Conservation (phyloP, 2,329 filamentous ascomycete species). For the Paecilomyces sp. region DNA sequence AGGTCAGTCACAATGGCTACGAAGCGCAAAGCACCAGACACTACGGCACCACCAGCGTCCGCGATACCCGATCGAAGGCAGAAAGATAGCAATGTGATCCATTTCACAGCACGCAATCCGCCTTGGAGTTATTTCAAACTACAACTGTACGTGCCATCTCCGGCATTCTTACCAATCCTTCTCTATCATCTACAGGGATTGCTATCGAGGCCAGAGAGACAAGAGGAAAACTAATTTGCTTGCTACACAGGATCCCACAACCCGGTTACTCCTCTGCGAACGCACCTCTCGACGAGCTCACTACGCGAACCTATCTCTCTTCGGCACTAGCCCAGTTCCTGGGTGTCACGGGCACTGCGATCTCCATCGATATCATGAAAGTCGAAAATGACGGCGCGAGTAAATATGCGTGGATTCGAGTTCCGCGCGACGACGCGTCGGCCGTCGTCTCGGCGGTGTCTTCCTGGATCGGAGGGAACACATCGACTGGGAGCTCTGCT, state of each 20-base stretch:
- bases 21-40: neutral
- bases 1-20: neutral
- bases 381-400: slow-evolving; percentile 13
- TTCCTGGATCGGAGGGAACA: slow-evolving; percentile 36
- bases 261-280: slow-evolving; percentile 11
- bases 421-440: slow-evolving; percentile 37
- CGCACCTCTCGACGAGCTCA: slow-evolving; percentile 35
- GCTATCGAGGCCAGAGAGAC: too few relatives aligned
- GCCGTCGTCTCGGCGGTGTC: slow-evolving; percentile 38
- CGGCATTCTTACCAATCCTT: neutral
- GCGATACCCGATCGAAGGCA: neutral
- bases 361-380: slow-evolving; percentile 42
- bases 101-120: slow-evolving; percentile 36
- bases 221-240: slow-evolving; percentile 1
- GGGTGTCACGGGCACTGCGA: slow-evolving; percentile 39
- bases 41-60: neutral
- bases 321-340: slow-evolving; percentile 42
- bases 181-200: neutral
- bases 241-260: slow-evolving; percentile 18
- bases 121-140: slow-evolving; percentile 38
- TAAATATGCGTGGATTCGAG: slow-evolving; percentile 34
- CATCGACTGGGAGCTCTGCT: slow-evolving; percentile 1
- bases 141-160: slow-evolving; percentile 23
- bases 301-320: slow-evolving; percentile 38
- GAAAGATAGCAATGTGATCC: slow-evolving; percentile 1